These are phyloP conservation scores for Xylaria sp. DNA, from an alignment of 2,329 filamentous ascomycete species.

Conservation along the genomic window DNA sequence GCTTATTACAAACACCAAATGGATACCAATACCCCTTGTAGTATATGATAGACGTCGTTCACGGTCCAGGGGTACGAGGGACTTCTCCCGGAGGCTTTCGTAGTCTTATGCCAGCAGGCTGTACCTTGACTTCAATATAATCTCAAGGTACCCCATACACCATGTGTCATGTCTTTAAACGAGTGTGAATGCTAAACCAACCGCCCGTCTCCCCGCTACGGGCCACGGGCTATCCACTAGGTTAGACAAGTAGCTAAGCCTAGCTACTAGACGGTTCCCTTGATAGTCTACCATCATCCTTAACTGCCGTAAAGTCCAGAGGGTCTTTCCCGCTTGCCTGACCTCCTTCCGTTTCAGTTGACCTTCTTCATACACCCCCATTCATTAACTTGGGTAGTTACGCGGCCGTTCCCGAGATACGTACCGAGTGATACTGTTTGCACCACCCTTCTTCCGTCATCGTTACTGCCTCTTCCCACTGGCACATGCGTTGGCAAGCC, in stretches of 20 bases:
- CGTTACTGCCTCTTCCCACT: not conserved
- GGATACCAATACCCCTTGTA: slow-evolving; percentile 13
- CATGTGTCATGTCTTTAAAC: not conserved
- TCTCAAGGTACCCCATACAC: not conserved
- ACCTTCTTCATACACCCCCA: not conserved
- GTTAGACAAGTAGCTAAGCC: not conserved
- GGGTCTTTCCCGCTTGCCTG: not conserved
- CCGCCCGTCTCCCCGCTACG: not conserved
- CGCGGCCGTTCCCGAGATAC: not conserved
- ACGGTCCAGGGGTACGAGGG: not conserved
- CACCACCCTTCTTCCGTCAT: not conserved
- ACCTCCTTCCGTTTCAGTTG: not conserved
- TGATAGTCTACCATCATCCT: not conserved
- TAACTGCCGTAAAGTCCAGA: not conserved
- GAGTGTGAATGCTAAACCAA: not conserved
- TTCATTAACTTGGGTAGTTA: not conserved
- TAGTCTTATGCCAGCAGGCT: not conserved
- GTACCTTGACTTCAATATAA: too few relatives aligned
- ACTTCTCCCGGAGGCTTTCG: not conserved
- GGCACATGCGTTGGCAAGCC: not conserved
- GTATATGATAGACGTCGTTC: slow-evolving; percentile 10
- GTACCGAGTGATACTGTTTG: not conserved
- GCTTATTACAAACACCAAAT: not conserved
- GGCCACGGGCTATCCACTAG: not conserved
- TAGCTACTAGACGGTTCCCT: not conserved